Percentiles rank a stretch among this genome's conserved stretches.
phyloP scores from a whole-genome alignment of 2,329 filamentous ascomycete species.

The Fusarium lateritium region DNA sequence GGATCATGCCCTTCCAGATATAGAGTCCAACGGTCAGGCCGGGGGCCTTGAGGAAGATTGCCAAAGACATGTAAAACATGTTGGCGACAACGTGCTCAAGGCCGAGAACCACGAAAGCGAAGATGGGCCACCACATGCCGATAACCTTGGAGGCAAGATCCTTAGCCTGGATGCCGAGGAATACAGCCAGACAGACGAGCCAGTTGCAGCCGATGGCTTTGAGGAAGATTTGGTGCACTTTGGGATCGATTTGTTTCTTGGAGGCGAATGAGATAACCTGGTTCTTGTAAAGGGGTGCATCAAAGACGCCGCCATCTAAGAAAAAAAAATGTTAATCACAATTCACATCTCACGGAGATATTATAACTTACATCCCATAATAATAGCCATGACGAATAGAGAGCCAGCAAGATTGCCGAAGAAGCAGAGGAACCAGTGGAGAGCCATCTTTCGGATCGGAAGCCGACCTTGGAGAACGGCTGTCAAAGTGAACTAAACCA shows the following conservation, averaged over 20 bases:
- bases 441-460: slow-evolving; percentile 42
- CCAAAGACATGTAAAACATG: slow-evolving; percentile 68
- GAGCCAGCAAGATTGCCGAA: slow-evolving; percentile 64
- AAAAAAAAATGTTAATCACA: neutral
- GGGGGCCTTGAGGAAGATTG: slow-evolving; percentile 63
- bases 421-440: slow-evolving; percentile 62
- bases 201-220: slow-evolving; percentile 70
- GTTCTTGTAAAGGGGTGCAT: slow-evolving; percentile 58
- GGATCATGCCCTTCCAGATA: slow-evolving; percentile 71
- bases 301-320: slow-evolving; percentile 62
- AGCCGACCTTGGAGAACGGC: slow-evolving; percentile 43
- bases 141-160: slow-evolving; percentile 68
- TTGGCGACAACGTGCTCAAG: slow-evolving; percentile 72
- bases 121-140: slow-evolving; percentile 70
- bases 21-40: slow-evolving; percentile 64
- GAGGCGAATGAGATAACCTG: slow-evolving; percentile 62
- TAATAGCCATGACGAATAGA: slow-evolving; percentile 63
- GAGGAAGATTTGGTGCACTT: slow-evolving; percentile 68
- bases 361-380: slow-evolving; percentile 56
- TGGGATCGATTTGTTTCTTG: slow-evolving; percentile 63
- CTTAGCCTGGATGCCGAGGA: slow-evolving; percentile 62
- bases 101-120: slow-evolving; percentile 67
- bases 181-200: slow-evolving; percentile 70
- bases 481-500: slow-evolving; percentile 41
- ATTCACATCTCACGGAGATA: rapidly evolving